phyloP scores from a whole-genome alignment of 2,329 filamentous ascomycete species.

The Aspergillus sp. region DNA sequence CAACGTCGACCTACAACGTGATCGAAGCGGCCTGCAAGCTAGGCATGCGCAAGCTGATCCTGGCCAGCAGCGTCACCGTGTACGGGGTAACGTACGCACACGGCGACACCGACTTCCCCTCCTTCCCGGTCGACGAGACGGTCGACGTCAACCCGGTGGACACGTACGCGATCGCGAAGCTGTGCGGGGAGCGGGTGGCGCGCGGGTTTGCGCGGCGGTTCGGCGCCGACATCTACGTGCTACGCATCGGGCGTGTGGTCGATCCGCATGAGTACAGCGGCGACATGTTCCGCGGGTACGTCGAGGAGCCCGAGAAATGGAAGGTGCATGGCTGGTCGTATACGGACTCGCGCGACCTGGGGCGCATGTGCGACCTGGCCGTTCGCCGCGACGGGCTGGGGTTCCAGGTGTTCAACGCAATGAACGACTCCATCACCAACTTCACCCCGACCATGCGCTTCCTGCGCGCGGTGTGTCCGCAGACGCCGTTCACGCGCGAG shows the following conservation, averaged over 20 bases:
- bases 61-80: constrained; percentile 50
- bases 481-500: constrained; percentile 43
- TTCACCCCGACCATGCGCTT: constrained; percentile 43
- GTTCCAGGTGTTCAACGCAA: constrained; percentile 56
- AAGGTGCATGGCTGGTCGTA: constrained; percentile 55
- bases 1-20: constrained; percentile 50
- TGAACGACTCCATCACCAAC: constrained; percentile 51
- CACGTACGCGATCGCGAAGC: constrained; percentile 52
- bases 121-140: constrained; percentile 52
- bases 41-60: constrained; percentile 53
- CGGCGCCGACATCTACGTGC: constrained; percentile 48
- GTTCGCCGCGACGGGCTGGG: constrained; percentile 46
- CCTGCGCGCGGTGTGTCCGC: constrained; percentile 40
- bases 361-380: constrained; percentile 50
- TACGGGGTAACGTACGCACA: constrained; percentile 56
- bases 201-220: constrained; percentile 49
- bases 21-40: constrained; percentile 55
- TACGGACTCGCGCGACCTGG: constrained; percentile 53
- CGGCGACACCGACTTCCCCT: constrained; percentile 47
- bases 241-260: constrained; percentile 54
- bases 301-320: constrained; percentile 42
- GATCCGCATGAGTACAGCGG: constrained; percentile 51
- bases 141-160: constrained; percentile 54
- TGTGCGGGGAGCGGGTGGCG: constrained; percentile 50
- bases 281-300: constrained; percentile 42